Conservation (phyloP, 2,329 filamentous ascomycete genomes). For the Verticillium isaacii region DNA sequence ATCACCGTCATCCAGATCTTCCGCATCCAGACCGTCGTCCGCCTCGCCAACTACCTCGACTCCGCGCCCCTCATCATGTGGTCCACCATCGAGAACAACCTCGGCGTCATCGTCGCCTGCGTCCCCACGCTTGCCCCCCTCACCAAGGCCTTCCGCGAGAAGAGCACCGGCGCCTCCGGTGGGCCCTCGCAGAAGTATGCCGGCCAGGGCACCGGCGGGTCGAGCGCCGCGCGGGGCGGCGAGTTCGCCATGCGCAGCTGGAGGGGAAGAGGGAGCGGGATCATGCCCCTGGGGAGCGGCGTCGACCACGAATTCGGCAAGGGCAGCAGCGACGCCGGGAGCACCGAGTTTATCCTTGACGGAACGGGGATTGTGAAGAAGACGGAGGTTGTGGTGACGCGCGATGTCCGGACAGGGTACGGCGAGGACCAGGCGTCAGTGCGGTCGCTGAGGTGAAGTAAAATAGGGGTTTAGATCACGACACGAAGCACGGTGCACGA, state of each 20-base stretch:
- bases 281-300: slow-evolving; percentile 14
- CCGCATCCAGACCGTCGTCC: slow-evolving; percentile 42
- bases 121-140: slow-evolving; percentile 39
- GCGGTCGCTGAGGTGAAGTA: not conserved
- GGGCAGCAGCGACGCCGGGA: slow-evolving; percentile 5
- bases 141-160: slow-evolving; percentile 29
- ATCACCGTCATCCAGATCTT: slow-evolving; percentile 46
- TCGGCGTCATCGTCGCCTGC: slow-evolving; percentile 38
- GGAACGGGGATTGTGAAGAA: slow-evolving; percentile 7
- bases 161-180: slow-evolving; percentile 16
- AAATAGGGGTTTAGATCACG: not conserved
- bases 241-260: slow-evolving; percentile 23
- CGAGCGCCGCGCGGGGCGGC: slow-evolving; percentile 3
- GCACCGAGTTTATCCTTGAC: slow-evolving; percentile 5
- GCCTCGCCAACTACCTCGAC: slow-evolving; percentile 38
- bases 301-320: slow-evolving; percentile 5
- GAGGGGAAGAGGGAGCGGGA: slow-evolving; percentile 15
- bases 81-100: slow-evolving; percentile 39
- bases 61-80: slow-evolving; percentile 37
- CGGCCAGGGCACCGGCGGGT: not conserved
- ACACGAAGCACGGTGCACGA: not conserved
- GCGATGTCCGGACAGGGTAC: not conserved
- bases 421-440: not conserved
- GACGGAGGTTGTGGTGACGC: slow-evolving; percentile 11
- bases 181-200: slow-evolving; percentile 7